Base-by-base conservation (phyloP, 805 yeast species). In the Candida argentea region DNA sequence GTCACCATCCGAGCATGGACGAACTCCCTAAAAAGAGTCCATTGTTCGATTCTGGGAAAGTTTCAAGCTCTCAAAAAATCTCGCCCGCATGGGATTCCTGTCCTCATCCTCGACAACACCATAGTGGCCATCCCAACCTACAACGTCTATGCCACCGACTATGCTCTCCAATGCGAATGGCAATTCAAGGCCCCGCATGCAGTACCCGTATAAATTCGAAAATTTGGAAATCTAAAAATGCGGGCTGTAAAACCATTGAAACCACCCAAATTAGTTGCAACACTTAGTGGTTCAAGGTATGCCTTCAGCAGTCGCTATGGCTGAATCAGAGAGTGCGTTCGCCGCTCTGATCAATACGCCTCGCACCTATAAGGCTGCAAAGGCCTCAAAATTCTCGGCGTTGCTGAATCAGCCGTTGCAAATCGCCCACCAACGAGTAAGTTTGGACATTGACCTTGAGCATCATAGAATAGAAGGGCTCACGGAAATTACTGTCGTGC, bases 351-450 rank as follows among this genome's bases (percentile, higher is more conserved):
- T 31, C 5, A 31, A 25, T 18, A 40, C 44, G 25, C 52, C 55
- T 6, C 36, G 40, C 30, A 36, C 43, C 6, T 36, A 21, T 28
- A 46, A 46, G 30, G 35, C 41, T 7, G 25, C 42, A 21, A 41
- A 40, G 32, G 35, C 43, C 2, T 22, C 35, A 5, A 46, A 40
- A 6, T 22, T 25, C 13, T 32, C 35, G 16, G 46, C 43, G 27
- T 29, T 56, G 9, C 55, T 41, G 52, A 42, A 52, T 7, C 77
- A 70, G 36, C 47, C 51, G n/a, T 74, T 82, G 49, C 75, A 70
- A 42, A 69, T 89, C 14, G 86, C 89, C 4, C 94, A 86, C 50
- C 96, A 89, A 51, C 70, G 80, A 39, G 81, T 89, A 9, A 67
- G 71, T 15, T 55, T 89, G 12, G 94, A 87, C 47, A 73, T 89